Evolutionary conservation across 75 land plant species (phyloP), one percentile per base, ranked within the genome.

Genomic region (Picea sitchensis): DNA sequence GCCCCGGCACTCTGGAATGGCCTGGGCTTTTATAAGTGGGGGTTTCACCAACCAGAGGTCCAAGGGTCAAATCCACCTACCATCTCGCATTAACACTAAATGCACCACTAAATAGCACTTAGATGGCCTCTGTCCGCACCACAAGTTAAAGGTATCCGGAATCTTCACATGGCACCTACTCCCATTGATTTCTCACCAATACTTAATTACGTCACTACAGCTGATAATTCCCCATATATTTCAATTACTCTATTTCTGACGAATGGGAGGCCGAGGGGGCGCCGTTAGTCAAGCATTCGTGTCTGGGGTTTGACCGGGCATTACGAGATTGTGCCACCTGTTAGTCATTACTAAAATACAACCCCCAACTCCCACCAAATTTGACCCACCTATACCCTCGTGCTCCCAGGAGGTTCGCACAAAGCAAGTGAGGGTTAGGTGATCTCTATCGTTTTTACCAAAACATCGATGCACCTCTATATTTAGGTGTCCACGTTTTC

Each of bases 31-130:
- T 71, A 38, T 71, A 41, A n/a, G 26, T 41, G 2, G 51, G 73
- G 72, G 20, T 67, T 67, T 67, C 36, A 71, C 74, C 74, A 38
- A 71, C 74, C 47, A 44, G 47, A 71, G 74, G 74, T 71, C 56
- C 51, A 6, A 20, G 51, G 74, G 74, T 71, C 74, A 71, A 71
- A 71, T 44, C 74, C 74, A 71, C 23, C 74, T 71, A 71, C 54
- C 54, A 9, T 51, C 26, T 18, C 73, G 1, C 54, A 7, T 41
- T 18, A 5, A 14, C 18, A 67, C 38, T 68, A 36, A 68, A 34
- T 5, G 17, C 72, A 14, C 47, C 72, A 14, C 7, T 36, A 68
- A 36, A 15, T 18, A 36, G 41, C 20, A 38, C 32, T 68, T 36
- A 15, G n/a, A 34, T 34, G 32, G 72, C 72, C 20, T 15, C 5